Conservation (phyloP, 2,329 filamentous ascomycete species). For the Chlorencoelia australis region DNA sequence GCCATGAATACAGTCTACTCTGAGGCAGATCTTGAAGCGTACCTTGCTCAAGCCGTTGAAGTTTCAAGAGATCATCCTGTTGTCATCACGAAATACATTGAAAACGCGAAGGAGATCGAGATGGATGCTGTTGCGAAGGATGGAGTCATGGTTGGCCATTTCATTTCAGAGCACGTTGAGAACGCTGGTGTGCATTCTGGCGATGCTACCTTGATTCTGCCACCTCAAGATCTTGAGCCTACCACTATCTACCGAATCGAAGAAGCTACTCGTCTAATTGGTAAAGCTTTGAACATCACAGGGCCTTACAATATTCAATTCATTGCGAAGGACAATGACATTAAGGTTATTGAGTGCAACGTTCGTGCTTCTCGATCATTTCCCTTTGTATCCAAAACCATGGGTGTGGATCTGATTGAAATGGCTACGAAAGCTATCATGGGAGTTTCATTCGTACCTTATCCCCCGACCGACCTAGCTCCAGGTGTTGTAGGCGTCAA, state of each 20-base stretch:
- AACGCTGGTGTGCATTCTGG: slow-evolving; percentile 98
- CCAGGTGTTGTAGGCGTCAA: slow-evolving; percentile 89
- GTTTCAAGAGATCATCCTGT: slow-evolving; percentile 94
- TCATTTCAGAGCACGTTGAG: slow-evolving; percentile 97
- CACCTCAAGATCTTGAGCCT: slow-evolving; percentile 81
- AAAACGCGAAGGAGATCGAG: slow-evolving; percentile 98
- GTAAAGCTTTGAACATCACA: slow-evolving; percentile 84
- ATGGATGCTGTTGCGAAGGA: slow-evolving; percentile 96
- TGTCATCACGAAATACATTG: slow-evolving; percentile 98
- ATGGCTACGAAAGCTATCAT: slow-evolving; percentile 98
- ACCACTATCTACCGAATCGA: slow-evolving; percentile 88
- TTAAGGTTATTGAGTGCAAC: slow-evolving; percentile 99
- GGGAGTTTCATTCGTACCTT: slow-evolving; percentile 69
- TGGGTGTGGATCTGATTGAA: slow-evolving; percentile 95
- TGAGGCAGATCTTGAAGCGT: slow-evolving; percentile 79
- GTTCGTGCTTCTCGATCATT: slow-evolving; percentile 93
- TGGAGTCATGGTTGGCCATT: slow-evolving; percentile 84
- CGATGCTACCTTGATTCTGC: slow-evolving; percentile 89
- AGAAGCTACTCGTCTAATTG: slow-evolving; percentile 93
- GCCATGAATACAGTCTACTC: slow-evolving; percentile 99
- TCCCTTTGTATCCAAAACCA: slow-evolving; percentile 97
- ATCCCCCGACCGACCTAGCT: slow-evolving; percentile 67
- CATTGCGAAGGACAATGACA: slow-evolving; percentile 98
- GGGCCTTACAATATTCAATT: slow-evolving; percentile 99
- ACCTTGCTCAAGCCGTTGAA: slow-evolving; percentile 81